Base-by-base conservation (phyloP, 495 filamentous ascomycete genomes). In the Talaromyces thailandensis region DNA sequence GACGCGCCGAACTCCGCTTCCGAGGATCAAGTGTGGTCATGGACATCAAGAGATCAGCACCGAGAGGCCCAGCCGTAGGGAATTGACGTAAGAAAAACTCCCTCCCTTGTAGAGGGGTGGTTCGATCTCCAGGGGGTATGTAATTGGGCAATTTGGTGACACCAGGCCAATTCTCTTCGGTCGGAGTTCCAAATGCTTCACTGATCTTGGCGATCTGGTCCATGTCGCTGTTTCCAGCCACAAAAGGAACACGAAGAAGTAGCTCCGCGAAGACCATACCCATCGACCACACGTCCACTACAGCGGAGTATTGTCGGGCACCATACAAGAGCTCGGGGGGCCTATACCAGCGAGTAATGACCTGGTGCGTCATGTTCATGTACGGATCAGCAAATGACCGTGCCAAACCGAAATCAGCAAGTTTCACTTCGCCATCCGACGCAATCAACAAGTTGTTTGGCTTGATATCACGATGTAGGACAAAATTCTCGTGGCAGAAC, bases 381-480 rank as follows among this genome's bases (percentile, higher is more conserved):
- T 91, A 90, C 0, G 95, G 95, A 71, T 99, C 94, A 2, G 90
- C 86, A 69, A 97, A 96, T 40, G 81, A 83, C 63, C 95, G 78
- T 11, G 94, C 94, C 28, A 98, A 83, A 79, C 94, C 94, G 70
- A 99, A 99, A 88, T 99, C 94, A 6, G 94, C 95, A 51, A 99
- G 82, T 71, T 95, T 99, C 63, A 98, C 84, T 69, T 93, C 89
- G 23, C 94, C 93, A 69, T 96, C 88, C 12, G 91, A 87, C 14
- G 92, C 92, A 64, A 98, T 94, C 53, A 99, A 83, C 69, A 98
- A 77, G 75, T 99, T 98, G 83, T 98, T 98, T 32, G 94, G 93
- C 72, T 99, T 99, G 79, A 99, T 98, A 79, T 99, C 95, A 64
- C 94, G 89, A 76, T 99, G 95, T 50, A 99, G 79, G 3, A 99